Evolutionary conservation across 176 grass and related monocot species (phyloP).

Genomic region (Bromus sterilis): DNA sequence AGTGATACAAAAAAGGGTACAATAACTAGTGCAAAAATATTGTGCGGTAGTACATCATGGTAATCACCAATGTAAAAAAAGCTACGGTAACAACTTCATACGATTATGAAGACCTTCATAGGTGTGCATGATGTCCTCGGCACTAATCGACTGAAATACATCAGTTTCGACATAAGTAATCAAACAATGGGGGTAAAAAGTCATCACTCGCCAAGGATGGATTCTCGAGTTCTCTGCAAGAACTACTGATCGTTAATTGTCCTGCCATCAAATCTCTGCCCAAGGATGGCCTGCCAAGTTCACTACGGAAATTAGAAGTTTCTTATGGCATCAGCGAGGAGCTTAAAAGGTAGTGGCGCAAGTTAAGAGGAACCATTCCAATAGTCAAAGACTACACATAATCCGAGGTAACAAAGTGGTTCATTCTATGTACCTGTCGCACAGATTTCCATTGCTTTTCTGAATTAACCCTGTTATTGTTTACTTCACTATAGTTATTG

Average conservation of each 20-base stretch:
- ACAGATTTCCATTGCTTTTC: neutral
- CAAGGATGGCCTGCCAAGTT: neutral
- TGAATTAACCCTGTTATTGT: neutral
- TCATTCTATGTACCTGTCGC: neutral
- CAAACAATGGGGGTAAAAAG: neutral
- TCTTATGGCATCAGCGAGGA: accelerated
- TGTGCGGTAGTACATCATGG: no score
- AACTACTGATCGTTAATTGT: accelerated
- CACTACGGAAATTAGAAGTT: neutral
- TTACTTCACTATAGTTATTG: neutral
- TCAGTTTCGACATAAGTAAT: no score
- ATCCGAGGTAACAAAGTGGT: constrained; percentile 1
- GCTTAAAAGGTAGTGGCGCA: constrained; percentile 3
- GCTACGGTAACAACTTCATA: no score
- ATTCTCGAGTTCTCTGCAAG: neutral
- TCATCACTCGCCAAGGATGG: neutral
- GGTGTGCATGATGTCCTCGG: no score
- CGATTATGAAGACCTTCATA: no score
- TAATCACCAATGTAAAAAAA: no score
- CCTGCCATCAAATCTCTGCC: neutral
- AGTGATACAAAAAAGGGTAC: no score
- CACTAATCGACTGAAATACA: no score
- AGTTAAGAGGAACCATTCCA: constrained; percentile 18
- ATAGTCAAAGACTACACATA: neutral
- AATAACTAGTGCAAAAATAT: no score